These are phyloP conservation scores for Alternaria infectoria DNA, from an alignment of 2,329 filamentous ascomycete genomes.

Conservation along the genomic window DNA sequence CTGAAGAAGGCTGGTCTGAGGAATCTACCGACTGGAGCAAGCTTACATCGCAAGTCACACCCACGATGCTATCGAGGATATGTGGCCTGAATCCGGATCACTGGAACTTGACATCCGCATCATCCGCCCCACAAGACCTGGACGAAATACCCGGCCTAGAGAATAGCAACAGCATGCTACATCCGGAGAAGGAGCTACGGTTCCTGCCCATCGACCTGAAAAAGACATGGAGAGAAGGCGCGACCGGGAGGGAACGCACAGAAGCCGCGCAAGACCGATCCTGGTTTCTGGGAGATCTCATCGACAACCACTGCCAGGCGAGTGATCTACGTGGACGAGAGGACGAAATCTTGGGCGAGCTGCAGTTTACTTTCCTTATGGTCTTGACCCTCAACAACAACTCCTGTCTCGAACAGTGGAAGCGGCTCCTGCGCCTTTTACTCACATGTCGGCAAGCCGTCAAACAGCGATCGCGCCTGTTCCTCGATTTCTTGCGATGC, in stretches of 20 bases:
- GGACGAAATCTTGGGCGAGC: conserved; percentile 59
- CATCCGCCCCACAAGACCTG: conserved; percentile 61
- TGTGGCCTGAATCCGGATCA: conserved; percentile 53
- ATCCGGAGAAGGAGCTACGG: conserved; percentile 52
- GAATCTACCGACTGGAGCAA: conserved; percentile 61
- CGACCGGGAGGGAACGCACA: conserved; percentile 66
- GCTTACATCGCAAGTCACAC: conserved; percentile 60
- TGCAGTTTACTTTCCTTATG: conserved; percentile 69
- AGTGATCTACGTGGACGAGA: conserved; percentile 33
- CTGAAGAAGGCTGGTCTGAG: conserved; percentile 44
- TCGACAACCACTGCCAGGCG: conserved; percentile 51
- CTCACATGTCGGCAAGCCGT: conserved; percentile 64
- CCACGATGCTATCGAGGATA: conserved; percentile 58
- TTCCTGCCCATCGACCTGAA: conserved; percentile 67
- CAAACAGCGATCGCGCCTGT: conserved; percentile 56
- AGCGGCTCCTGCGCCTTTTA: conserved; percentile 62
- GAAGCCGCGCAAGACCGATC: conserved; percentile 67
- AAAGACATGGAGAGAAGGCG: conserved; percentile 66
- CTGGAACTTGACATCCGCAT: conserved; percentile 65
- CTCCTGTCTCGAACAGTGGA: conserved; percentile 71
- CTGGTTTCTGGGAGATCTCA: conserved; percentile 64
- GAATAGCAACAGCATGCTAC: conserved; percentile 33
- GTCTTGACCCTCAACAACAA: conserved; percentile 69
- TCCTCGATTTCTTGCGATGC: conserved; percentile 57
- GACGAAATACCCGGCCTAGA: conserved; percentile 67